Conservation (phyloP, 257 asterid species). For the Marsdenia floribunda region DNA sequence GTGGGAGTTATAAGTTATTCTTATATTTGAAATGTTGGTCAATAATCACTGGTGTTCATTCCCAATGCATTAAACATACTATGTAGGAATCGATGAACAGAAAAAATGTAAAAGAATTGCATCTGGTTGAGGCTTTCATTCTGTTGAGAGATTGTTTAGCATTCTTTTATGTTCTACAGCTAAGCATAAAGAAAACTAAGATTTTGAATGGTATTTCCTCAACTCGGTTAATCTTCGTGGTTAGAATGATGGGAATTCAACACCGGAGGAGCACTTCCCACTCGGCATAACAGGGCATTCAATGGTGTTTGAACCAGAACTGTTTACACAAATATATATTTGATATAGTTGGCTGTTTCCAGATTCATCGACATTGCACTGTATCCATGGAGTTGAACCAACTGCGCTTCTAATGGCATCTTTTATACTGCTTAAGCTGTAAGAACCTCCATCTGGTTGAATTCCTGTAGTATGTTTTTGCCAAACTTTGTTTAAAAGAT, state of each 20-base stretch:
- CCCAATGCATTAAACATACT: neutral
- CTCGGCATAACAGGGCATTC: slow-evolving; percentile 53
- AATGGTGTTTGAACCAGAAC: slow-evolving; percentile 40
- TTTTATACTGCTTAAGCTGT: slow-evolving; percentile 44
- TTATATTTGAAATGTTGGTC: neutral
- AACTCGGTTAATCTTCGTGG: neutral
- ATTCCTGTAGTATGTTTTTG: slow-evolving; percentile 31
- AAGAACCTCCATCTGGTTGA: slow-evolving; percentile 41
- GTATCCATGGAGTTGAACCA: slow-evolving; percentile 46
- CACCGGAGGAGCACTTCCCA: slow-evolving; percentile 43
- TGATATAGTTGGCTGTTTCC: slow-evolving; percentile 61
- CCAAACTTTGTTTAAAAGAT: neutral
- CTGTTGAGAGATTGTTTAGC: too few relatives aligned
- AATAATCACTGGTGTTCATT: neutral
- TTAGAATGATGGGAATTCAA: slow-evolving; percentile 58
- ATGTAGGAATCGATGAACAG: neutral
- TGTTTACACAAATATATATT: slow-evolving; percentile 46
- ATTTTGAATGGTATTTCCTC: neutral
- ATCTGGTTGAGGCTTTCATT: neutral
- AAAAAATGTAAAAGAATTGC: neutral
- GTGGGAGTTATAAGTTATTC: neutral
- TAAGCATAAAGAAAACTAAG: neutral
- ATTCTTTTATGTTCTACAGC: too few relatives aligned
- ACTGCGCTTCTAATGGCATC: slow-evolving; percentile 30
- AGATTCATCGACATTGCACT: slow-evolving; percentile 50